Evolutionary conservation across 2,329 filamentous ascomycete species (phyloP).

Genomic region (Penicillium freii): DNA sequence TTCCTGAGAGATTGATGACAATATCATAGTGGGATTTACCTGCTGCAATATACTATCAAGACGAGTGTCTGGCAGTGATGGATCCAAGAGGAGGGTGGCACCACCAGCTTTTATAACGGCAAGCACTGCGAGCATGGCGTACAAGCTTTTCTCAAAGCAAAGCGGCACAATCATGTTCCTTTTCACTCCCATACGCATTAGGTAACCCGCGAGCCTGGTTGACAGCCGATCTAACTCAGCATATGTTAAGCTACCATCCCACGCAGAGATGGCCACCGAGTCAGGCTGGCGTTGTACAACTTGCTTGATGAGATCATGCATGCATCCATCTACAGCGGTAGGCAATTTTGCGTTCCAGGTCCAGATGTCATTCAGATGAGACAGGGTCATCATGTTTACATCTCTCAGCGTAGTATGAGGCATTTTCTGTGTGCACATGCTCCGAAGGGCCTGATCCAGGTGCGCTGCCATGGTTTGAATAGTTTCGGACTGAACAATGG

Average conservation of each 20-base stretch:
- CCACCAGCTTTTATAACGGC: background rate
- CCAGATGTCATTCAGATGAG: background rate
- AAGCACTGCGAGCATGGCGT: background rate
- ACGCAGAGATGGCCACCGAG: background rate
- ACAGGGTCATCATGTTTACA: background rate
- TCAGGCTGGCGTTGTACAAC: background rate
- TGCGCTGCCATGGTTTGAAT: background rate
- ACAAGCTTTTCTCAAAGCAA: background rate
- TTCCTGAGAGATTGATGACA: background rate
- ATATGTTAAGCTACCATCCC: slow-evolving; percentile 1
- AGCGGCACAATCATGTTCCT: background rate
- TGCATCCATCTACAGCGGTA: background rate
- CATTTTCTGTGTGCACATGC: background rate
- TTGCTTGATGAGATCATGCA: background rate
- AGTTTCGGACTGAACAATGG: background rate
- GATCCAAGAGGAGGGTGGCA: background rate
- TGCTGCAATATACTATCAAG: background rate
- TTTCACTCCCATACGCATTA: background rate
- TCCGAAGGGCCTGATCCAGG: background rate
- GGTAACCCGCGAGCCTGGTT: background rate
- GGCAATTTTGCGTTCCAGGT: background rate
- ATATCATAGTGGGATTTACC: background rate
- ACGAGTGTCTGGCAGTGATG: background rate
- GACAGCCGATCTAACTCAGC: background rate
- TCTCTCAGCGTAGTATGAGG: background rate